A percentile compares a stretch with the other conserved stretches of the same genome.
Conservation (phyloP, 2,329 filamentous ascomycete species). For the Fusarium secorum region DNA sequence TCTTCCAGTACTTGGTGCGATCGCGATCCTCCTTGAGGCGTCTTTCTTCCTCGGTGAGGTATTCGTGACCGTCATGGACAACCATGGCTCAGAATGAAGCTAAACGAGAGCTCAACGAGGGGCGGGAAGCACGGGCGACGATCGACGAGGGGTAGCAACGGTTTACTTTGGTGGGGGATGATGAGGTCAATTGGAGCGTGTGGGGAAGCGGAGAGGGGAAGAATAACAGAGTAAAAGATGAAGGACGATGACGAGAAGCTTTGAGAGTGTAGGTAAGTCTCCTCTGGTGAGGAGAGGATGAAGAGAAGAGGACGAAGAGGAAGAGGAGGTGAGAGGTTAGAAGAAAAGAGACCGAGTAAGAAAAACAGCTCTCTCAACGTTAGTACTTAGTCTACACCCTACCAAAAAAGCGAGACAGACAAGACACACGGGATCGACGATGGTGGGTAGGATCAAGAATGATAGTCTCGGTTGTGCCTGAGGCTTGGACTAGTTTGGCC, state of each 20-base stretch:
- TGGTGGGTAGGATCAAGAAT: conserved; percentile 39
- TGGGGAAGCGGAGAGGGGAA: conserved; percentile 28
- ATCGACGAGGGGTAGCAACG: conserved; percentile 36
- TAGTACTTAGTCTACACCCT: conserved; percentile 2
- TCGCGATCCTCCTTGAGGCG: conserved; percentile 86
- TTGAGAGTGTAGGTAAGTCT: conserved; percentile 15
- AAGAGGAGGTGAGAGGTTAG: conserved; percentile 16
- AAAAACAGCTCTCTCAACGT: conserved; percentile 22
- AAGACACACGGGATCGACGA: conserved; percentile 36
- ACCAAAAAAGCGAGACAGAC: conserved; percentile 18
- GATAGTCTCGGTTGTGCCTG: conserved; percentile 36
- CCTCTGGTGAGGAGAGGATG: conserved; percentile 8
- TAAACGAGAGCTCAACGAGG: conserved; percentile 22
- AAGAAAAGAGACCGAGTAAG: conserved; percentile 8
- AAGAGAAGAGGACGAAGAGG: conserved; percentile 1
- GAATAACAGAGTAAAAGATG: conserved; percentile 8
- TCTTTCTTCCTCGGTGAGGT: conserved; percentile 88
- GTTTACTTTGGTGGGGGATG: conserved; percentile 26
- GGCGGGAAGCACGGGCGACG: conserved; percentile 30
- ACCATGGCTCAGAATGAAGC: conserved; percentile 68
- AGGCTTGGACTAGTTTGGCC: conserved; percentile 29
- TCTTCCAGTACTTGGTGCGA: conserved; percentile 93
- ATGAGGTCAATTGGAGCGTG: conserved; percentile 32
- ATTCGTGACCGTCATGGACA: conserved; percentile 86
- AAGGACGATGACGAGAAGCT: conserved; percentile 1